A percentile compares a stretch with the other conserved stretches of the same genome.
phyloP scores from a whole-genome alignment of 2,329 filamentous ascomycete genomes.

The Hysterium pulicare region DNA sequence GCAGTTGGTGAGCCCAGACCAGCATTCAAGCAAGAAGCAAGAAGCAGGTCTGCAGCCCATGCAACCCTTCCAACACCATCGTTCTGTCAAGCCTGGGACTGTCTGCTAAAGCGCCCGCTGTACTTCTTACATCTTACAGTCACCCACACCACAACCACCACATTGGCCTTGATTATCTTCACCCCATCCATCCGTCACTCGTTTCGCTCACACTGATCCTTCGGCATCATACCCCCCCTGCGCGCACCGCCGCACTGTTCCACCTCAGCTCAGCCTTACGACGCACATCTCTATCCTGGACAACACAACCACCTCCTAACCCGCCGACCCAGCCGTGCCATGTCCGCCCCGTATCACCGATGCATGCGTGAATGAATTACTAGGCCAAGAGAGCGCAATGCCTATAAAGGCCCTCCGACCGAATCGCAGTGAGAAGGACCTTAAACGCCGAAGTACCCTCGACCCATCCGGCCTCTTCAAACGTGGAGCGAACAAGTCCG shows the following conservation, averaged over 20 bases:
- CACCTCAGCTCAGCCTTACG: conserved; percentile 17
- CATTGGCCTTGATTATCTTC: no score
- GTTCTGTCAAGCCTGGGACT: no score
- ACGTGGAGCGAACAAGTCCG: conserved; percentile 24
- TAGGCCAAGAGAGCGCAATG: conserved; percentile 35
- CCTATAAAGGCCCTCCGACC: conserved; percentile 38
- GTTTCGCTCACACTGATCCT: no score
- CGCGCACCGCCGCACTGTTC: conserved; percentile 16
- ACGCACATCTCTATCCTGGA: conserved; percentile 5
- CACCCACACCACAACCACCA: no score
- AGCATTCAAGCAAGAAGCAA: no score
- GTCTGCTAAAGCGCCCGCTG: no score
- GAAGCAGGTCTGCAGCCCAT: no score
- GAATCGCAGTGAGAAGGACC: conserved; percentile 39
- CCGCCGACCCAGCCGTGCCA: conserved; percentile 24
- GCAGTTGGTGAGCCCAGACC: no score
- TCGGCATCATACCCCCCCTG: conserved; percentile 9
- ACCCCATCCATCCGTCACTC: background rate
- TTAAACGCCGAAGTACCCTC: conserved; percentile 44
- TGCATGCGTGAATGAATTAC: conserved; percentile 34
- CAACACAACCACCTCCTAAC: conserved; percentile 5
- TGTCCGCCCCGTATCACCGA: conserved; percentile 25
- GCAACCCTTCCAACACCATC: no score
- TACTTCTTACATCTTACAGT: no score
- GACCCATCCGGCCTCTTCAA: conserved; percentile 38